A percentile compares a stretch with the other conserved stretches of the same genome.
These are phyloP conservation scores for Tolypocladium ovalisporum DNA, from an alignment of 2,329 filamentous ascomycete species.

Conservation along the genomic window DNA sequence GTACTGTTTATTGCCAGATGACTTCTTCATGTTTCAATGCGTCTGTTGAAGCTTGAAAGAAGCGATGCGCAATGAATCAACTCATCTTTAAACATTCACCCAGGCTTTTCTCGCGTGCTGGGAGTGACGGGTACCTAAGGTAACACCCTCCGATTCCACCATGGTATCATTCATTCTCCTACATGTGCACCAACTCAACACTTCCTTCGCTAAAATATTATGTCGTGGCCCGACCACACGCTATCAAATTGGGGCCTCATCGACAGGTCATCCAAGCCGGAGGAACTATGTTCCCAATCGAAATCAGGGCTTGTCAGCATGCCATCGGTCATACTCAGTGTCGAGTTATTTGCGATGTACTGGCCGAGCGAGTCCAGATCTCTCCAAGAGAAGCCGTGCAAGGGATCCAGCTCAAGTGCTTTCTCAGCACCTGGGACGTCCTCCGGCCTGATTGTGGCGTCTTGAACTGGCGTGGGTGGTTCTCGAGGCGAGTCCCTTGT, in stretches of 20 bases:
- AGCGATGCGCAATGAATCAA: neutral
- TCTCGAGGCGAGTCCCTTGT: constrained; percentile 5
- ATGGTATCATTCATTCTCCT: neutral
- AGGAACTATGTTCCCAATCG: constrained; percentile 13
- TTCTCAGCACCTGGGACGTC: constrained; percentile 11
- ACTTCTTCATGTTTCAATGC: neutral
- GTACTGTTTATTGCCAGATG: neutral
- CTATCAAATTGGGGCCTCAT: constrained; percentile 10
- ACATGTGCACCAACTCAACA: too few relatives aligned
- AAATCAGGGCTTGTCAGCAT: constrained; percentile 14
- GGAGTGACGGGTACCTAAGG: too few relatives aligned
- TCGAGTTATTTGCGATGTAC: constrained; percentile 25
- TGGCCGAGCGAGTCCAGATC: constrained; percentile 49
- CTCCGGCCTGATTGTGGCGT: constrained; percentile 13
- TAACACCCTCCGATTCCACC: too few relatives aligned
- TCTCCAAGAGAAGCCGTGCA: constrained; percentile 51
- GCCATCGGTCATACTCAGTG: constrained; percentile 12
- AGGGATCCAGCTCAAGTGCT: constrained; percentile 26
- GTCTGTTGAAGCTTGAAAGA: neutral
- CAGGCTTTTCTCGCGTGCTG: too few relatives aligned
- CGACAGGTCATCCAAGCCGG: constrained; percentile 8
- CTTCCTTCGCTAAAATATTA: constrained; percentile 7
- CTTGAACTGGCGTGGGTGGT: constrained; percentile 13
- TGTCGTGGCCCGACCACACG: constrained; percentile 10
- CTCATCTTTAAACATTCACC: too few relatives aligned